Conservation (phyloP, 2,329 filamentous ascomycete genomes). For the Coniochaeta sp. region DNA sequence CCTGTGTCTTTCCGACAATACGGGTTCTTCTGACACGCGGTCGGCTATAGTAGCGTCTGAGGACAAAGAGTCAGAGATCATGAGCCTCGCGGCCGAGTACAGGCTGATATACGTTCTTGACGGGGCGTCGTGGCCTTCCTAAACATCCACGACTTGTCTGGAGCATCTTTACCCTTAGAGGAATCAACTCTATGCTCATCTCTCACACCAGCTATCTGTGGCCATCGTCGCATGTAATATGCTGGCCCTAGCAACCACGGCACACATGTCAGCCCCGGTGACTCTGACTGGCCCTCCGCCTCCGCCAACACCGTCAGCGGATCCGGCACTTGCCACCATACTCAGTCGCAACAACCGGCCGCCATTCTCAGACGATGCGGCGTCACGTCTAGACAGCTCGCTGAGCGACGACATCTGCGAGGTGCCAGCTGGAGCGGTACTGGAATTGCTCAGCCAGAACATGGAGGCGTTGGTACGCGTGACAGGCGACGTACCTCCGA, state of each 20-base stretch:
- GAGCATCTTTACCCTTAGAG: background rate
- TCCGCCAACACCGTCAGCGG: constrained; percentile 26
- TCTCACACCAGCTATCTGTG: background rate
- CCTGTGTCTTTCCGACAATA: background rate
- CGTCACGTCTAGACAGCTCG: constrained; percentile 20
- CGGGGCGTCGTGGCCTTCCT: constrained; percentile 1
- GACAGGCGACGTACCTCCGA: constrained; percentile 73
- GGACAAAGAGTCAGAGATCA: background rate
- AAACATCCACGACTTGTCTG: background rate
- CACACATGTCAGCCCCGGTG: background rate
- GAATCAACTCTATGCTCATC: background rate
- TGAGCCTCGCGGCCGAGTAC: constrained; percentile 1
- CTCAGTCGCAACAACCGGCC: constrained; percentile 4
- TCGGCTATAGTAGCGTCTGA: background rate
- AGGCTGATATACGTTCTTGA: background rate
- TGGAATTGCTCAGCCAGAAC: constrained; percentile 69
- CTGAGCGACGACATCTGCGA: constrained; percentile 60
- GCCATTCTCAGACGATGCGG: constrained; percentile 8
- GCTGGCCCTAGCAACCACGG: background rate
- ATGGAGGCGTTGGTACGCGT: constrained; percentile 64
- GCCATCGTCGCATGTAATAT: background rate
- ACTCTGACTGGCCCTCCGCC: constrained; percentile 19
- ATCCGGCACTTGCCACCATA: constrained; percentile 21
- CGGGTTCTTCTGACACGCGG: background rate
- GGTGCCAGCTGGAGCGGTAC: constrained; percentile 63